Conservation (phyloP, 1,139 yeast species). For the Debaryomyces nepalensis region DNA sequence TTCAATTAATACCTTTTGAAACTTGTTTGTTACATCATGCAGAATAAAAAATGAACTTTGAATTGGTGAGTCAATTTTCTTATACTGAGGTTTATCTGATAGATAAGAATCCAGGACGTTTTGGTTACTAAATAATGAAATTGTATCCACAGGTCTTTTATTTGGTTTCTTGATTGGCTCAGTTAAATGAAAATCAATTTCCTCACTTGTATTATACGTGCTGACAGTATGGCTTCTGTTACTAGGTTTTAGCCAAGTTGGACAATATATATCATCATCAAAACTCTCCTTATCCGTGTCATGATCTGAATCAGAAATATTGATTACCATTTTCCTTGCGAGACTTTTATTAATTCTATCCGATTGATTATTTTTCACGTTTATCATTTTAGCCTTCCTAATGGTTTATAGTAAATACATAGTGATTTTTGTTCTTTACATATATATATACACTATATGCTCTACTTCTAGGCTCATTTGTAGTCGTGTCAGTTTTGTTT, state of each 20-base stretch:
- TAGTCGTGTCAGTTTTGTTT: slow-evolving; percentile 6
- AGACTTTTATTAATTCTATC: slow-evolving; percentile 2
- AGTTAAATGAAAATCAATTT: neutral
- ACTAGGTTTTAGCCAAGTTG: slow-evolving; percentile 18
- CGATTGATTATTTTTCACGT: slow-evolving; percentile 2
- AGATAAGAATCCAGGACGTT: neutral
- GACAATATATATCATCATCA: slow-evolving; percentile 19
- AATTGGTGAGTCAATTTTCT: slow-evolving; percentile 22
- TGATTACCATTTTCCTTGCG: slow-evolving; percentile 14
- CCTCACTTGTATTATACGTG: slow-evolving; percentile 1
- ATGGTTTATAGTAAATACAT: no score
- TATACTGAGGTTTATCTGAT: neutral
- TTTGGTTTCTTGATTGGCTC: slow-evolving; percentile 3
- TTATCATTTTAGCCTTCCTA: no score
- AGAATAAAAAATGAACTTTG: slow-evolving; percentile 14
- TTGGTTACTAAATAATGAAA: neutral
- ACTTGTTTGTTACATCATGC: slow-evolving; percentile 8
- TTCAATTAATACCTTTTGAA: slow-evolving; percentile 15
- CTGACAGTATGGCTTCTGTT: neutral
- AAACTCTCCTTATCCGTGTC: slow-evolving; percentile 7
- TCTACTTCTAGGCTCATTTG: neutral
- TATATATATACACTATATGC: neutral
- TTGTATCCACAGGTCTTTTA: slow-evolving; percentile 1
- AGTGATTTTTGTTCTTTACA: no score
- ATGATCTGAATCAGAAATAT: slow-evolving; percentile 9